Conservation (phyloP, 1,139 yeast species). For the Blastobotrys capitulatus region DNA sequence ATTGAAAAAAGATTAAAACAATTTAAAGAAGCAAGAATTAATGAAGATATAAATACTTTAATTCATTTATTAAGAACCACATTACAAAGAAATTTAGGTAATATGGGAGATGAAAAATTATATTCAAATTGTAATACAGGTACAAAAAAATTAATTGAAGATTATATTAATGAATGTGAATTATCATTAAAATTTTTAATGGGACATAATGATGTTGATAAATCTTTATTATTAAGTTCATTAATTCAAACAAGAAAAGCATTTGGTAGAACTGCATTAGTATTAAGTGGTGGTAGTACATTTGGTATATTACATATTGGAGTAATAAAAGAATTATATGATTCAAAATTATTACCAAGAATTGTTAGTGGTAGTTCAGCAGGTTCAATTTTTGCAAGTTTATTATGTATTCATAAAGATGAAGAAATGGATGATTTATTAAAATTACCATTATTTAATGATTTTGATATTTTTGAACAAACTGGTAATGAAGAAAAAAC, state of each 20-base stretch:
- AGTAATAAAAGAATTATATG: constrained; percentile 72
- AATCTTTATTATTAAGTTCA: constrained; percentile 60
- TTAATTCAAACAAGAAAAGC: constrained; percentile 83
- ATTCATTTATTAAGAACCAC: constrained; percentile 75
- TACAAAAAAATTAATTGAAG: constrained; percentile 77
- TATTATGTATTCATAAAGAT: constrained; percentile 73
- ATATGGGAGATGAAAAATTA: constrained; percentile 76
- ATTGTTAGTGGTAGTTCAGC: constrained; percentile 96
- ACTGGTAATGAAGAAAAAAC: constrained; percentile 45
- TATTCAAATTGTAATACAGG: constrained; percentile 81
- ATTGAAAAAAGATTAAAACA: constrained; percentile 51
- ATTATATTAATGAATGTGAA: constrained; percentile 75
- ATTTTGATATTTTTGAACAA: constrained; percentile 68
- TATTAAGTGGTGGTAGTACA: constrained; percentile 92
- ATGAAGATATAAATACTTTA: constrained; percentile 53
- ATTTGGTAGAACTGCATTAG: constrained; percentile 89
- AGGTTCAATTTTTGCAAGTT: constrained; percentile 91
- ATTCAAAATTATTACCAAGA: constrained; percentile 70
- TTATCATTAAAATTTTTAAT: constrained; percentile 49
- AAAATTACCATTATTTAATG: constrained; percentile 41
- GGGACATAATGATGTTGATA: constrained; percentile 46
- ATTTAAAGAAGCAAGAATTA: constrained; percentile 53
- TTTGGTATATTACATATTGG: constrained; percentile 93
- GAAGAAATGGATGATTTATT: constrained; percentile 56
- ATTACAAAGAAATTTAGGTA: constrained; percentile 81